Percentiles rank a stretch among this genome's conserved stretches.
Evolutionary conservation across 2,329 filamentous ascomycete genomes (phyloP).

Genomic region (Alternaria tenuissima): DNA sequence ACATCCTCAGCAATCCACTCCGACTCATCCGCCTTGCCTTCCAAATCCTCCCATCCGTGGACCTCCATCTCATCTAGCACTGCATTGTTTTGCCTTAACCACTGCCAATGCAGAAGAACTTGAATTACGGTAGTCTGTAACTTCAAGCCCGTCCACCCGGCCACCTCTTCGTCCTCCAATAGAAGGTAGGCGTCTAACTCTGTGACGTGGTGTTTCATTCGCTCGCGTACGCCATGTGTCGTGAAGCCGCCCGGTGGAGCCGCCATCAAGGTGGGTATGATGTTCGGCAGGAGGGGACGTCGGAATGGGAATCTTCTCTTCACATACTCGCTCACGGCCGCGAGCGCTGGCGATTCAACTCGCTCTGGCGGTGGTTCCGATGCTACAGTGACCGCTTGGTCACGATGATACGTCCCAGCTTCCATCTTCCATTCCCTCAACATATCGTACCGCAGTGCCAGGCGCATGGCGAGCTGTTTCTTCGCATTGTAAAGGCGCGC

Average conservation of each 20-base stretch:
- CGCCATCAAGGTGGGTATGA: slow-evolving; percentile 35
- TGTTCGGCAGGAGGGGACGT: slow-evolving; percentile 25
- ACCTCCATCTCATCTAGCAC: slow-evolving; percentile 36
- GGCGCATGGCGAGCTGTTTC: slow-evolving; percentile 27
- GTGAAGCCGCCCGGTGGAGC: slow-evolving; percentile 23
- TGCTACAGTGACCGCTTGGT: slow-evolving; percentile 18
- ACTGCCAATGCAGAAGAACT: slow-evolving; percentile 39
- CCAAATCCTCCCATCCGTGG: slow-evolving; percentile 34
- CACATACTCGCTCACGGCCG: background rate
- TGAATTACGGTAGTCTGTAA: slow-evolving; percentile 20
- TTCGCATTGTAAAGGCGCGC: slow-evolving; percentile 26
- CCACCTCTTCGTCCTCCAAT: slow-evolving; percentile 29
- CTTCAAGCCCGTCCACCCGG: slow-evolving; percentile 18
- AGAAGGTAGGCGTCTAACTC: slow-evolving; percentile 34
- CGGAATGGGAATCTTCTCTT: background rate
- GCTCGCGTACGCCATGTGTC: slow-evolving; percentile 28
- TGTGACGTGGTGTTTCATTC: slow-evolving; percentile 44
- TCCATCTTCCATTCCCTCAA: slow-evolving; percentile 30
- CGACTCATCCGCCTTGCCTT: slow-evolving; percentile 31
- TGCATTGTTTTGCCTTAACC: slow-evolving; percentile 38
- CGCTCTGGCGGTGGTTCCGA: background rate
- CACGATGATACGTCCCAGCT: background rate
- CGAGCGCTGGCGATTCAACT: background rate
- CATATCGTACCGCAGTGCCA: slow-evolving; percentile 42
- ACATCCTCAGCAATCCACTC: slow-evolving; percentile 37